Percentiles rank a stretch among this genome's conserved stretches.
Evolutionary conservation across 805 yeast genomes (phyloP).

Genomic region (Metschnikowia corniflorae): DNA sequence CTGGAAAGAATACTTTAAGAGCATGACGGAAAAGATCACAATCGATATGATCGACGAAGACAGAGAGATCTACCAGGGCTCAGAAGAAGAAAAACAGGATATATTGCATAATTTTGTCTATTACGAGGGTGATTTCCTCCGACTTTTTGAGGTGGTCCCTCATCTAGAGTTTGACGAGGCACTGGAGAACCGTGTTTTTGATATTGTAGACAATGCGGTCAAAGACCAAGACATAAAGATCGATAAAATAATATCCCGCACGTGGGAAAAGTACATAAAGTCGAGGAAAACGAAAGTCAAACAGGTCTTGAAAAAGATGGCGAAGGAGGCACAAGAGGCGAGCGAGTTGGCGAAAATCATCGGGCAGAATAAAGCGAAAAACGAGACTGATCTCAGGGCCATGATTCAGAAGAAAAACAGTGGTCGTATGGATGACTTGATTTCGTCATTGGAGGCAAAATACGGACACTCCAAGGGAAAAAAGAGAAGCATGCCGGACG

Average conservation of each 20-base stretch:
- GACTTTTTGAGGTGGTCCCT: constrained; percentile 70
- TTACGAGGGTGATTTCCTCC: constrained; percentile 64
- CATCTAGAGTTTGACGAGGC: constrained; percentile 61
- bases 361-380: constrained; percentile 23
- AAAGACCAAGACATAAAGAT: constrained; percentile 35
- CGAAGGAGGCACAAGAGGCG: constrained; percentile 66
- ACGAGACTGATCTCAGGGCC: constrained; percentile 42
- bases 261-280: constrained; percentile 51
- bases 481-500: constrained; percentile 41
- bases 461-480: constrained; percentile 40
- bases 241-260: constrained; percentile 27
- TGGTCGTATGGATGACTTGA: constrained; percentile 43
- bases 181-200: constrained; percentile 61
- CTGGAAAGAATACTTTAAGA: constrained; percentile 56
- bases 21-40: constrained; percentile 48
- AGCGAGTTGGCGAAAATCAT: constrained; percentile 42
- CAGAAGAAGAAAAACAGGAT: constrained; percentile 59
- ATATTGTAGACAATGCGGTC: constrained; percentile 44
- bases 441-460: constrained; percentile 47
- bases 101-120: constrained; percentile 55
- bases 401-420: constrained; percentile 48
- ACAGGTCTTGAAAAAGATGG: constrained; percentile 47
- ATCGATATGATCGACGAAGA: constrained; percentile 71
- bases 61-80: constrained; percentile 55
- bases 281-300: constrained; percentile 46